Base-by-base conservation (phyloP, 2,329 filamentous ascomycete genomes). In the Aspergillus sp. region DNA sequence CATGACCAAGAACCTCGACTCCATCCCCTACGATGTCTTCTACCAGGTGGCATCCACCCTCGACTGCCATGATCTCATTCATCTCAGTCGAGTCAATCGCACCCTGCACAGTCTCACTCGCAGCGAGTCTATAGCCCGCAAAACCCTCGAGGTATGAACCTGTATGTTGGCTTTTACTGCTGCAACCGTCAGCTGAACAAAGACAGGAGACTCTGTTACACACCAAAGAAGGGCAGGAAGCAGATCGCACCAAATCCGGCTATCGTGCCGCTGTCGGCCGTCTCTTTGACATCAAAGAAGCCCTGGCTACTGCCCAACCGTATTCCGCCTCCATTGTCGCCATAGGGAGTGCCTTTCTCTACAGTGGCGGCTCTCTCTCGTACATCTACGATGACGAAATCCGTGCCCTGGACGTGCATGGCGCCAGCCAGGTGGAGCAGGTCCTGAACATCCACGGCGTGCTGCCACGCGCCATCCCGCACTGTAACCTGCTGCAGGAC, bases 11-110 rank as follows among this genome's bases (percentile, higher is more conserved):
- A 65, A 60, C 48, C 64, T 81, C 41, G 73, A 78, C 53, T 58
- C 62, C 26, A 68, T 89, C 11, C 85, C 86, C 0, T 84, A 82
- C 62, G 87, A 89, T 68, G 74, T 89, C n/a, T 70, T 87, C 24
- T 80, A 81, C 46, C 76, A 81, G 47, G 79, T 89, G 47, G 75
- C 79, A 7, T 72, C 73, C 6, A 70, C 76, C 50, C 74, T 89
- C 33, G 74, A 79, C 16, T 70, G 85, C 22, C 76, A 82, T 44
- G 83, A 87, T 57, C 75, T 83, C 36, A 77, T 84, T 53, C 75
- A 80, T 55, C 70, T 88, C 41, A 78, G 80, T 38, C 73, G 76
- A 43, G 77, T 77, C 40, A 82, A 81, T 55, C 75, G 68, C 5
- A 73, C 76, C 17, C 74, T 89, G 30, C 70, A 73, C 51, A 75